Evolutionary conservation across 768 basidiomycete species (phyloP), one percentile per base, ranked within the genome.

Genomic region (Mycena vulgaris): DNA sequence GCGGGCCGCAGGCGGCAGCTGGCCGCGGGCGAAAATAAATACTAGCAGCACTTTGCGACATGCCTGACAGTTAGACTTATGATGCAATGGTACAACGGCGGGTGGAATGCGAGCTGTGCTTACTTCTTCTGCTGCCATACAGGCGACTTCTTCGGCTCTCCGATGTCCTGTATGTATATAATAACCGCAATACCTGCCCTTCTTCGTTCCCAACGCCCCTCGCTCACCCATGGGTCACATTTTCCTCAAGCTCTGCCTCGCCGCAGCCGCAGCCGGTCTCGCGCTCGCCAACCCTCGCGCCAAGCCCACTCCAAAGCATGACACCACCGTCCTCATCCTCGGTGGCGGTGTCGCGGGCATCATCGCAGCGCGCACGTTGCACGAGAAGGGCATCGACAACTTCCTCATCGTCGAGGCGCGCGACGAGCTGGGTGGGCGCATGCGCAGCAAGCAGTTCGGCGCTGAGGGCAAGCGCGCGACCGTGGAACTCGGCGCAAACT

Each of bases 281-380:
- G n/a, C 23, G 2, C 25, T 48, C 23, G 25, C 23, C 11, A 25
- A 2, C 47, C 47, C 47, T 16, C 42, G 42, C 19, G 19, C 21
- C 19, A 21, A 14, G 5, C 11, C 51, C 30, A 5, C 60, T 0
- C 7, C 25, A 27, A 48, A 49, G 17, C 25, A 63, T 21, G 60
- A 63, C 35, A 63, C 40, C 48, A 40, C 25, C 23, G 86, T 91
- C 17, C 84, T 92, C 45, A 88, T 92, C 59, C 83, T 92, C 28
- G 92, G 92, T 6, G 91, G 89, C 35, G 91, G 92, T 11, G 86
- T 92, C 45, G 80, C 92, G 6, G 92, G 92, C 13, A 80, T 92
- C 23, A 89, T 89, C 39, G 90, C 91, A 13, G 92, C 92, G 16
- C 86, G 88, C 31, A 87, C 89, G 0, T 81, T 92, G 10, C 84